Conservation (phyloP, 352 stramenopile species). For the Globisporangium alternatum region DNA sequence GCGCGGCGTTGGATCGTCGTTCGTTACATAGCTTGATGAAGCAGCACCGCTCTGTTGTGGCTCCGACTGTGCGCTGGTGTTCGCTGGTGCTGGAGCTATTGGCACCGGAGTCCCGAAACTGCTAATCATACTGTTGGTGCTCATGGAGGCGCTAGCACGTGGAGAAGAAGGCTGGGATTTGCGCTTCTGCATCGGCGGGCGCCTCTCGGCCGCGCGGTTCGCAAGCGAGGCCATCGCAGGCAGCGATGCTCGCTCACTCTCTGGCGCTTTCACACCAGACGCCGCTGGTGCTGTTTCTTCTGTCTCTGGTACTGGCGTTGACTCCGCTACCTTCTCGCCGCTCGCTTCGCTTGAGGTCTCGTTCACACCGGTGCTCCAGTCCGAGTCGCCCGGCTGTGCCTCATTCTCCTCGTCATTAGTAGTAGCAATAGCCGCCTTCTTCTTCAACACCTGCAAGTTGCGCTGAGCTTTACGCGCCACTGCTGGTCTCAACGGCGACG, state of each 20-base stretch:
- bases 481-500: background rate
- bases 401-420: background rate
- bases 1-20: slow-evolving; percentile 48
- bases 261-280: background rate
- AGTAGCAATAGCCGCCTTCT: background rate
- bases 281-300: background rate
- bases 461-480: background rate
- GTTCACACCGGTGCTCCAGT: background rate
- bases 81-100: background rate
- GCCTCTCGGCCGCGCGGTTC: slow-evolving; percentile 6
- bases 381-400: background rate
- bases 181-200: slow-evolving; percentile 1
- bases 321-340: background rate
- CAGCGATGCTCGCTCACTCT: background rate
- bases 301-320: too few relatives aligned
- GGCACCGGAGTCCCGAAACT: background rate
- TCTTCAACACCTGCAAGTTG: background rate
- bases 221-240: background rate
- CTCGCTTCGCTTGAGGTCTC: background rate
- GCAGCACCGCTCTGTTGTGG: slow-evolving; percentile 20
- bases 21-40: slow-evolving; percentile 22
- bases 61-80: background rate
- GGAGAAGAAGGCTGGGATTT: background rate
- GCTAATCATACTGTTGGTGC: background rate
- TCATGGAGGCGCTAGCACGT: background rate